Percentiles rank a stretch among this genome's conserved stretches.
Evolutionary conservation across 176 grass and related monocot genomes (phyloP).

Genomic region (Thinopyrum elongatum): DNA sequence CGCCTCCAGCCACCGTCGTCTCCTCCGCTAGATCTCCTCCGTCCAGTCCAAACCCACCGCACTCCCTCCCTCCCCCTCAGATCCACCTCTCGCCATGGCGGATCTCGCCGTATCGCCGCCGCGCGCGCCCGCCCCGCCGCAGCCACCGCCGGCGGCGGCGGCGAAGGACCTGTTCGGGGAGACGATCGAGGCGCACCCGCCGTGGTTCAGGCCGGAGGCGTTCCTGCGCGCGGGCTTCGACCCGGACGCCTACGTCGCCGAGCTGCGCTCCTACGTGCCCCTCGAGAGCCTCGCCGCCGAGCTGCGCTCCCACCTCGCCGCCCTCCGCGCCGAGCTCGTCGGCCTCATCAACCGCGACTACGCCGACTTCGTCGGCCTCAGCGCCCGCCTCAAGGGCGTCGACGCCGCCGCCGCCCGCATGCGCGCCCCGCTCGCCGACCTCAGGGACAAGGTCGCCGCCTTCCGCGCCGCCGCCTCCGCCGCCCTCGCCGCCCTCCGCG

Average conservation of each 20-base stretch:
- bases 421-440: slow-evolving; percentile 71
- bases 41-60: not conserved
- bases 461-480: slow-evolving; percentile 39
- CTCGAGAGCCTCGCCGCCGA: slow-evolving; percentile 90
- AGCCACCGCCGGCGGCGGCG: not conserved
- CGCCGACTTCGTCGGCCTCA: slow-evolving; percentile 90
- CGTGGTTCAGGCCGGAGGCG: slow-evolving; percentile 59
- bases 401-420: slow-evolving; percentile 66
- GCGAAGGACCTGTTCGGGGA: slow-evolving; percentile 90
- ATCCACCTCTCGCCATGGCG: slow-evolving; percentile 36
- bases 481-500: slow-evolving; percentile 57
- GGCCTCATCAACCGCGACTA: slow-evolving; percentile 98
- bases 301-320: slow-evolving; percentile 74
- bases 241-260: slow-evolving; percentile 79
- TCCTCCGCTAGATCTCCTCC: not conserved
- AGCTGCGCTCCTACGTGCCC: slow-evolving; percentile 88
- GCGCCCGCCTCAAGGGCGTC: slow-evolving; percentile 77
- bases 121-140: not conserved
- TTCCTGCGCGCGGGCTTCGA: slow-evolving; percentile 72
- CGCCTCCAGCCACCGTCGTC: too few species aligned
- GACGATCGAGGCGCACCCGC: slow-evolving; percentile 83
- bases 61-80: not conserved
- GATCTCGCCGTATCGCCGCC: slow-evolving; percentile 33
- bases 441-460: slow-evolving; percentile 75
- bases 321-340: slow-evolving; percentile 87